Percentiles rank a stretch among this genome's conserved stretches.
phyloP scores from a whole-genome alignment of 306 rosid species.

The Adenanthera pavonina region DNA sequence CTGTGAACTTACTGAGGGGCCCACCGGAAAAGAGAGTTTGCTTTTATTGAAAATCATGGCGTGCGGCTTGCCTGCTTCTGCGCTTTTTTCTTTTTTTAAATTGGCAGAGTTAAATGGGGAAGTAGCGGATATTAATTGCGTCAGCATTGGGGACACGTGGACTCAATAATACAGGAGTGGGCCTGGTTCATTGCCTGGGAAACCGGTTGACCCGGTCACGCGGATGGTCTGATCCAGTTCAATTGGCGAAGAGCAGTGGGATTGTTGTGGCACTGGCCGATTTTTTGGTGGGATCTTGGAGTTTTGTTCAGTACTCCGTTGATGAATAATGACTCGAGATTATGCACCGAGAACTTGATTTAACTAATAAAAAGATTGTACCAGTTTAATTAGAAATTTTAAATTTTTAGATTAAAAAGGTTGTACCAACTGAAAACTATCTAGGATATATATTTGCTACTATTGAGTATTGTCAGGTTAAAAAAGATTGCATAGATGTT shows the following conservation, averaged over 20 bases:
- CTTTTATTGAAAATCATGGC: slow-evolving; percentile 61
- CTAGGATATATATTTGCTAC: too few relatives aligned
- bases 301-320: slow-evolving; percentile 11
- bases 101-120: neutral
- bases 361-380: too few relatives aligned
- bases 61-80: slow-evolving; percentile 73
- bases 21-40: slow-evolving; percentile 32
- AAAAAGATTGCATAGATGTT: too few relatives aligned
- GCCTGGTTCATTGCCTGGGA: slow-evolving; percentile 24
- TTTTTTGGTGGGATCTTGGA: neutral
- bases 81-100: slow-evolving; percentile 14
- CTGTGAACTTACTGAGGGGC: slow-evolving; percentile 29
- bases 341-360: too few relatives aligned
- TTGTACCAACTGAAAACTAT: too few relatives aligned
- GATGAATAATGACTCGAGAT: neutral
- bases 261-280: neutral
- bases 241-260: neutral
- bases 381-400: too few relatives aligned
- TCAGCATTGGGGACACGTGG: slow-evolving; percentile 71
- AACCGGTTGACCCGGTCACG: slow-evolving; percentile 40
- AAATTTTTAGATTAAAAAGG: too few relatives aligned
- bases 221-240: slow-evolving; percentile 5
- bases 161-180: slow-evolving; percentile 51
- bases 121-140: slow-evolving; percentile 41
- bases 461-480: too few relatives aligned